Evolutionary conservation across 352 stramenopile species (phyloP), one percentile per base, ranked within the genome.

Genomic region (Pythium monospermum): DNA sequence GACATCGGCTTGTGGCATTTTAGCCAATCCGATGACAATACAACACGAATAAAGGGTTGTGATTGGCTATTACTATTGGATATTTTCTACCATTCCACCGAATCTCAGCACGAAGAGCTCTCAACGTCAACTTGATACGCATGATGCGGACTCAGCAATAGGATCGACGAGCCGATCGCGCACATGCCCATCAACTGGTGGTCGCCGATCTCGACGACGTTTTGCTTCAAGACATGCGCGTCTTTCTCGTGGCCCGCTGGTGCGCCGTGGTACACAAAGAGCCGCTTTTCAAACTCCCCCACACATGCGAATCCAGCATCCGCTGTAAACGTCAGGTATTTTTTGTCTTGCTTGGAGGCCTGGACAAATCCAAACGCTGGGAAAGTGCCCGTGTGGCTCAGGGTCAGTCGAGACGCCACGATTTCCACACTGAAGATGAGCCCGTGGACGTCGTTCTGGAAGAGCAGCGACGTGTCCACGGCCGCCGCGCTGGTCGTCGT

Each of bases 341-440:
- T 94, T 50, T 91, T 91, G 49, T 91, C 76, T 46, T 90, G 77
- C 63, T 94, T 94, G 36, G 83, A 94, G 13, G 83, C 83, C 55
- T 94, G 83, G 2, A 94, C 83, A 31, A 89, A 94, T 2, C 80
- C 83, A 39, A 94, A 91, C 0, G 83, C 83, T 44, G 75, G 81
- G 16, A 91, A 64, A 6, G 81, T 89, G 15, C 68, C 49, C 21
- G 61, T 53, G 36, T 94, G 83, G 0, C 22, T 31, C 19, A 91
- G 57, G 8, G 37, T 27, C 7, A 87, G 31, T 25, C 50, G 61
- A 30, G 43, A 32, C n/a, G 49, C 26, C 4, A 40, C 42, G 1
- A 66, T 39, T 28, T 63, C 47, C n/a, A 83, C 22, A 16, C 69
- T 59, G 58, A 80, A 94, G 25, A 94, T 59, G 18, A 90, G 46